These are phyloP conservation scores for Pinus taeda DNA, from an alignment of 75 land plant species.

Conservation along the genomic window DNA sequence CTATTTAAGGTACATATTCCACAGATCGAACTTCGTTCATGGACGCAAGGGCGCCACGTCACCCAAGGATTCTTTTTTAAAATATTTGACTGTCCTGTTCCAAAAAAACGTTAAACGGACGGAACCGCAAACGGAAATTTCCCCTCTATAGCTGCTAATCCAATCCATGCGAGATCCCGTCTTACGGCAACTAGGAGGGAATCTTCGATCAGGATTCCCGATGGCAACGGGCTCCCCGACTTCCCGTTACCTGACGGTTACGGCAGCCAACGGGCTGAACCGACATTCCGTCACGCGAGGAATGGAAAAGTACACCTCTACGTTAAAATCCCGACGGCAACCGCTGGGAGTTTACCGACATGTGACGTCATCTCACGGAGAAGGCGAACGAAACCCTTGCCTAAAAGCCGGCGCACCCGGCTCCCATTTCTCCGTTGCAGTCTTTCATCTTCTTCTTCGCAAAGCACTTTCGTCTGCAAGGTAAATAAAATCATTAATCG, in stretches of 20 bases:
- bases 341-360: neutral
- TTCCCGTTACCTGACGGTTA: neutral
- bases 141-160: too few species aligned
- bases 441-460: constrained; percentile 9
- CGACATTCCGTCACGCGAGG: neutral
- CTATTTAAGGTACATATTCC: too few species aligned
- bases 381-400: too few species aligned
- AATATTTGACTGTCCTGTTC: too few species aligned
- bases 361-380: neutral
- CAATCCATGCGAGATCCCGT: too few species aligned
- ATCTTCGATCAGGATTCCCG: too few species aligned
- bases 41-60: too few species aligned
- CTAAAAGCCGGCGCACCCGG: neutral
- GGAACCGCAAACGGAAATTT: too few species aligned
- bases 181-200: too few species aligned
- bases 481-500: neutral
- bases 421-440: neutral
- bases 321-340: neutral
- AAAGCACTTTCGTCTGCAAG: neutral
- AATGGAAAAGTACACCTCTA: neutral
- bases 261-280: neutral
- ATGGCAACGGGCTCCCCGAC: neutral
- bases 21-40: too few species aligned
- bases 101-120: too few species aligned
- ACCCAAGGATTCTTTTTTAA: too few species aligned